These are phyloP conservation scores for Astragalus membranaceus DNA, from an alignment of 306 rosid genomes.

Conservation along the genomic window DNA sequence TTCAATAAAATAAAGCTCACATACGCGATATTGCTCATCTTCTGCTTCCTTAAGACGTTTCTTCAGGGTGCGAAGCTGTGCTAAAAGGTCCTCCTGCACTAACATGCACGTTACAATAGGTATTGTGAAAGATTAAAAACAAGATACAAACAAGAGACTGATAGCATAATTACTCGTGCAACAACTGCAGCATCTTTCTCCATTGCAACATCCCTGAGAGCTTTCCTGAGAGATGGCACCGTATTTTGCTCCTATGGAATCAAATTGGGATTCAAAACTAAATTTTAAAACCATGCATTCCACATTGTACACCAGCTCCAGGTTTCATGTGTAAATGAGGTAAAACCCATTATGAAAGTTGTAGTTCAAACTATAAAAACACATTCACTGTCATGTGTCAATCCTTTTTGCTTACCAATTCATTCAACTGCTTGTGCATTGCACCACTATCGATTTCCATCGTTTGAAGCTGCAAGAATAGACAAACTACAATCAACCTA, in stretches of 20 bases:
- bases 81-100: constrained; percentile 83
- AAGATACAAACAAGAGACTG: background rate
- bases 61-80: constrained; percentile 80
- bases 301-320: background rate
- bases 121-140: constrained; percentile 7
- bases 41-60: constrained; percentile 87
- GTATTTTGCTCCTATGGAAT: constrained; percentile 60
- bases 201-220: constrained; percentile 93
- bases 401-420: constrained; percentile 45
- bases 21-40: constrained; percentile 91
- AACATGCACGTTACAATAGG: constrained; percentile 2
- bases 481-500: constrained; percentile 19
- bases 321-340: background rate
- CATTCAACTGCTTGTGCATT: constrained; percentile 59
- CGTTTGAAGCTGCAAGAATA: constrained; percentile 59
- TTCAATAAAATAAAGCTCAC: constrained; percentile 27
- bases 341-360: constrained; percentile 4
- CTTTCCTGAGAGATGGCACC: constrained; percentile 80
- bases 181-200: constrained; percentile 98
- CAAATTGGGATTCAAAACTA: background rate
- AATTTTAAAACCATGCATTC: background rate
- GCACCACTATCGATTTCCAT: constrained; percentile 48
- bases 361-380: constrained; percentile 7
- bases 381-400: background rate
- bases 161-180: constrained; percentile 48